These are phyloP conservation scores for Candida gorgasii DNA, from an alignment of 805 yeast species.

Conservation along the genomic window DNA sequence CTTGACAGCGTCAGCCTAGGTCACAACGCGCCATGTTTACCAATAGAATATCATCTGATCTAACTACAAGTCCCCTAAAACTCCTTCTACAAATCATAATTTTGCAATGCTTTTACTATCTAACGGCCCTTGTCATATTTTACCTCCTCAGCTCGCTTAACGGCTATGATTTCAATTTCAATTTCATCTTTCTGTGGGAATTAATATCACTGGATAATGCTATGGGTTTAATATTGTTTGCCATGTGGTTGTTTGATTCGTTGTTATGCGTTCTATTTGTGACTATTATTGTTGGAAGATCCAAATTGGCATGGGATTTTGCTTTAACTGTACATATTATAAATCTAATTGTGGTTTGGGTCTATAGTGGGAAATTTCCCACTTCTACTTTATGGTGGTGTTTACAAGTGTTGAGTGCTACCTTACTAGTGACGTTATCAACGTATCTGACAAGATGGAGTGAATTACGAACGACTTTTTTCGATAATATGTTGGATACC, in stretches of 20 bases:
- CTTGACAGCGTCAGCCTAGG: too few relatives aligned
- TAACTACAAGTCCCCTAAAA: constrained; percentile 31
- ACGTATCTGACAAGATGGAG: constrained; percentile 92
- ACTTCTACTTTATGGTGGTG: constrained; percentile 79
- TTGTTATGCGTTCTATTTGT: constrained; percentile 81
- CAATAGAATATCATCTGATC: constrained; percentile 7
- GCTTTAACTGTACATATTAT: constrained; percentile 90
- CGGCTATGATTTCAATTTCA: constrained; percentile 67
- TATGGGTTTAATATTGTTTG: constrained; percentile 71
- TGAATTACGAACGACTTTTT: constrained; percentile 85
- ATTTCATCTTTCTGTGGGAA: constrained; percentile 82
- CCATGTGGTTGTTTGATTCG: constrained; percentile 82
- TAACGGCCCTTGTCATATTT: constrained; percentile 67
- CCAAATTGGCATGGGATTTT: constrained; percentile 94
- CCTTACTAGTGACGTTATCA: constrained; percentile 73
- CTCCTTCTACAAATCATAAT: constrained; percentile 65
- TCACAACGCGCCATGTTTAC: constrained; percentile 7
- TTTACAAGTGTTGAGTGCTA: constrained; percentile 67
- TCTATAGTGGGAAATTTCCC: constrained; percentile 69
- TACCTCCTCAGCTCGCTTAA: constrained; percentile 63
- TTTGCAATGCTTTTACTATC: constrained; percentile 76
- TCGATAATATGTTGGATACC: constrained; percentile 71
- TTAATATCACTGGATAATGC: constrained; percentile 71
- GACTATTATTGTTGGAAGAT: constrained; percentile 85
- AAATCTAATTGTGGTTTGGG: constrained; percentile 68